Evolutionary conservation across 2,329 filamentous ascomycete species (phyloP), one percentile per base, ranked within the genome.

Genomic region (Paraphoma chrysanthemicola): DNA sequence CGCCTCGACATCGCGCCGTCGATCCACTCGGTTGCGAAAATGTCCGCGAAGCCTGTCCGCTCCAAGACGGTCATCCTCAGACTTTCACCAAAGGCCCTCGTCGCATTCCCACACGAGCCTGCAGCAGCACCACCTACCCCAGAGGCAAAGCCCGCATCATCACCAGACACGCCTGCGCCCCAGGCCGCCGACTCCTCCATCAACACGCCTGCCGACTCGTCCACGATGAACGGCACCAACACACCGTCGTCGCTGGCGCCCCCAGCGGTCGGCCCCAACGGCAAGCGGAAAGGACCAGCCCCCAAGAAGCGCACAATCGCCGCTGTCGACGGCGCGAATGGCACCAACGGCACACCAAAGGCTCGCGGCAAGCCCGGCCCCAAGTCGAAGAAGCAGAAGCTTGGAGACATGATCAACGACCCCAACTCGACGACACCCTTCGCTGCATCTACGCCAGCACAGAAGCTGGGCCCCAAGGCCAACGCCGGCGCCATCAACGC

Each of bases 401-500:
- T 46, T 38, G 87, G 89, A 66, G 83, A 86, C 66, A 70, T 72
- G 56, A 81, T 81, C 70, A 79, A 81, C 66, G 72, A 78, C 59
- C 71, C 74, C 23, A 72, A 73, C 63, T 67, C 59, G 53, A 78
- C 77, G 53, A 68, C 65, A 12, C 66, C 83, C 67, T 78, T 82
- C 46, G 67, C 73, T 56, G 72, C 75, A 59, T 68, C 72, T n/a
- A 72, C 76, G 18, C 78, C 81, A 44, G 82, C 83, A 48, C 91
- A 94, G 79, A 96, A 96, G 77, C 89, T 98, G 28, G 94, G 94
- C 3, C 95, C 95, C 66, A 98, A 97, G 78, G 94, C 94, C 49
- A 98, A 97, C 76, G 91, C 94, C 70, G 95, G 95, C 62, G 94
- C 94, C 57, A 99, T 99, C 83, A 99, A 99, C 74, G 95, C 95